Conservation (phyloP, 2,329 filamentous ascomycete species). For the Davidsoniella virescens region DNA sequence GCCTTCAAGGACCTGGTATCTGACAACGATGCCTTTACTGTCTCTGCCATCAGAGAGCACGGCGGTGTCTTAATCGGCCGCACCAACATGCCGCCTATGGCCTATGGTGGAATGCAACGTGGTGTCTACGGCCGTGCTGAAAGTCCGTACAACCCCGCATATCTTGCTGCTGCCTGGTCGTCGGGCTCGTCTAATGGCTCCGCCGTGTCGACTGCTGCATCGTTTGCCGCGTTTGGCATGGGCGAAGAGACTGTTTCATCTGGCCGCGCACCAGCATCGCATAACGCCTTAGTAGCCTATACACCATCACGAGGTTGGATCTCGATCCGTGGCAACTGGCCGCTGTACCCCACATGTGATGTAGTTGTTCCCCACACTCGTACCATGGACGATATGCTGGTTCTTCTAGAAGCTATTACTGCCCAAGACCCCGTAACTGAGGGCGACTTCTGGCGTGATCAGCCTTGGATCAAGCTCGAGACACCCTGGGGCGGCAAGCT, state of each 20-base stretch:
- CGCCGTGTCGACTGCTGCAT: conserved; percentile 32
- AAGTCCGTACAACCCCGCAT: conserved; percentile 37
- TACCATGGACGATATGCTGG: conserved; percentile 32
- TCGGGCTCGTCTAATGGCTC: conserved; percentile 43
- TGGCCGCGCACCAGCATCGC: conserved; percentile 38
- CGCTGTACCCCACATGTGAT: conserved; percentile 40
- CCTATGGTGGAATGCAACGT: conserved; percentile 40
- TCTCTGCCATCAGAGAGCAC: conserved; percentile 28
- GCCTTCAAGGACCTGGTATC: conserved; percentile 34
- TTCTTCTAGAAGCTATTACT: conserved; percentile 31
- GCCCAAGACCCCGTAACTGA: conserved; percentile 23
- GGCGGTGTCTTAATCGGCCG: conserved; percentile 30
- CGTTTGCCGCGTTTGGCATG: conserved; percentile 35
- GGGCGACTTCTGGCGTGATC: conserved; percentile 39
- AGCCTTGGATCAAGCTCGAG: conserved; percentile 28
- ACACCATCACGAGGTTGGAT: conserved; percentile 37
- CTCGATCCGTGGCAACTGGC: conserved; percentile 35
- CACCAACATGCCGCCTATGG: conserved; percentile 28
- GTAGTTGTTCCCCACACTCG: conserved; percentile 36
- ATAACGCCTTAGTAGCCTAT: conserved; percentile 39
- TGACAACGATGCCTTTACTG: conserved; percentile 35
- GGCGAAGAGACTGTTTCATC: conserved; percentile 40
- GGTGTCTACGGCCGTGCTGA: conserved; percentile 40
- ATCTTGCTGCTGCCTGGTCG: conserved; percentile 36
- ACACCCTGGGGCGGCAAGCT: conserved; percentile 19